Conservation (phyloP, 805 yeast genomes). For the Candida peoriensis region DNA sequence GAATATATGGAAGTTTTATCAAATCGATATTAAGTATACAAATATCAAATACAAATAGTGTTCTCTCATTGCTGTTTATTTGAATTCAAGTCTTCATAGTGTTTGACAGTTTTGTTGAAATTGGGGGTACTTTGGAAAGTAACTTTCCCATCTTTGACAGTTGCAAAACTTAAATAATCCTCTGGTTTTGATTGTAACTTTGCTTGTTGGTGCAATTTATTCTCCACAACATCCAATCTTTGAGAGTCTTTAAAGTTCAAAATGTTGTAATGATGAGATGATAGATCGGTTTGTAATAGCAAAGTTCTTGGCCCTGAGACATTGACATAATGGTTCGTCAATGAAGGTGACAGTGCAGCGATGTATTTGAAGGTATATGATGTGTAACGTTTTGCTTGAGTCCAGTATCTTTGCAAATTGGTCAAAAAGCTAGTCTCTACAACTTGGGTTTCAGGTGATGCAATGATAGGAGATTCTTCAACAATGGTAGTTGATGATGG, state of each 20-base stretch:
- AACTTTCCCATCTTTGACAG: slow-evolving; percentile 37
- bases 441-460: background rate
- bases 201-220: slow-evolving; percentile 4
- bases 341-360: background rate
- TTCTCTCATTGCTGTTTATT: too few species aligned
- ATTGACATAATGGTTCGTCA: slow-evolving; percentile 31
- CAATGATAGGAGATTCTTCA: background rate
- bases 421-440: background rate
- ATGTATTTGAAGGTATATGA: background rate
- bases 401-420: slow-evolving; percentile 3
- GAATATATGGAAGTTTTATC: too few species aligned
- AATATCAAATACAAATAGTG: too few species aligned
- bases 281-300: slow-evolving; percentile 16
- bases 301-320: slow-evolving; percentile 44
- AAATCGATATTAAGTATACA: too few species aligned
- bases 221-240: slow-evolving; percentile 8
- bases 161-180: slow-evolving; percentile 46
- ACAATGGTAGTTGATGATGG: slow-evolving; percentile 1
- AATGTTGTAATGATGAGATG: slow-evolving; percentile 1
- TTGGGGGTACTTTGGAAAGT: slow-evolving; percentile 40
- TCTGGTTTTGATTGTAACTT: slow-evolving; percentile 21
- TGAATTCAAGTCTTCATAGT: slow-evolving; percentile 20
- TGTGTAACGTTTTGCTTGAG: background rate
- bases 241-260: slow-evolving; percentile 3
- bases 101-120: slow-evolving; percentile 32